Evolutionary conservation across 116 monocot genomes (phyloP).

Genomic region (Trichopus zeylanicus): DNA sequence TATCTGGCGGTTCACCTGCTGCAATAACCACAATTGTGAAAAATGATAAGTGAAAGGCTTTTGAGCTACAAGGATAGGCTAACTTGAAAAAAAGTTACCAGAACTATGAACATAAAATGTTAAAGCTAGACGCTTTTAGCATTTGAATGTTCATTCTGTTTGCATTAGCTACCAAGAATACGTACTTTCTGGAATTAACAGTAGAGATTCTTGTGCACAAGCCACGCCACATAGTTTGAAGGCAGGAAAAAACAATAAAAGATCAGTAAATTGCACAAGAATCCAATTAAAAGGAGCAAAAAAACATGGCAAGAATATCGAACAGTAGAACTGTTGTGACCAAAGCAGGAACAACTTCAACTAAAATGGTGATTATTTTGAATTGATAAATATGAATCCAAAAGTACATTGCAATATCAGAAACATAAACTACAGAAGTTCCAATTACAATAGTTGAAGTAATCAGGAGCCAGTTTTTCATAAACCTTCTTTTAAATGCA

Average conservation of each 20-base stretch:
- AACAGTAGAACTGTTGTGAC: too few species aligned
- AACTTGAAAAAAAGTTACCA: too few species aligned
- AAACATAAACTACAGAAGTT: too few species aligned
- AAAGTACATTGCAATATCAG: too few species aligned
- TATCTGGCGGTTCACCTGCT: neutral
- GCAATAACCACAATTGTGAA: neutral
- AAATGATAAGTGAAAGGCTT: neutral
- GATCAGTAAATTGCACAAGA: neutral
- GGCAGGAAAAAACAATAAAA: neutral
- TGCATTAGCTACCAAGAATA: too few species aligned
- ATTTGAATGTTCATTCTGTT: too few species aligned
- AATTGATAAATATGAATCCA: neutral
- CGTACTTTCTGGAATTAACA: neutral
- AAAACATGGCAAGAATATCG: neutral
- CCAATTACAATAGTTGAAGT: too few species aligned
- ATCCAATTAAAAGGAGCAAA: neutral
- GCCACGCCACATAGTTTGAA: neutral
- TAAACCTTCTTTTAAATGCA: too few species aligned
- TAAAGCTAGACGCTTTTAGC: neutral
- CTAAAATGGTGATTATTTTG: too few species aligned
- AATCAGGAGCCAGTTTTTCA: too few species aligned
- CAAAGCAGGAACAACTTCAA: too few species aligned
- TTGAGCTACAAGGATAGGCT: too few species aligned
- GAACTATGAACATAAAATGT: neutral
- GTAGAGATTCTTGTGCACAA: neutral